phyloP scores from a whole-genome alignment of 805 yeast species.

The Kodamaea fukazawae region DNA sequence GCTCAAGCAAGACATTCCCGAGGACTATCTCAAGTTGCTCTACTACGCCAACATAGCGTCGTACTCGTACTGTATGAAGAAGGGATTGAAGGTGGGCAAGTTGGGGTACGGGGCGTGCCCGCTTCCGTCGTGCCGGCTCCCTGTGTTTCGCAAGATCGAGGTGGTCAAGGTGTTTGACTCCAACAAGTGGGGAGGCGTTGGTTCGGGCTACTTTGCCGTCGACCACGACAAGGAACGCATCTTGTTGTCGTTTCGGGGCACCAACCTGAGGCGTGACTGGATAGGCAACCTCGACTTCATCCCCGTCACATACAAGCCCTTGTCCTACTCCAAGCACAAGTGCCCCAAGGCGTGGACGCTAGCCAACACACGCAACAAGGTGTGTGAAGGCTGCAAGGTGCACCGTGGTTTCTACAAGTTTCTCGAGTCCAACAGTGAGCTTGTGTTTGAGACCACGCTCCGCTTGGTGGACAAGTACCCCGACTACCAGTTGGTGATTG shows the following conservation, averaged over 20 bases:
- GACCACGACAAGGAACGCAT: slow-evolving; percentile 46
- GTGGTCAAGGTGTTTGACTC: slow-evolving; percentile 42
- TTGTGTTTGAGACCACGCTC: slow-evolving; percentile 23
- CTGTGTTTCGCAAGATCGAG: slow-evolving; percentile 24
- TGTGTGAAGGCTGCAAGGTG: slow-evolving; percentile 52
- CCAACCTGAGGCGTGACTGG: slow-evolving; percentile 62
- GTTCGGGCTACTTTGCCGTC: slow-evolving; percentile 54
- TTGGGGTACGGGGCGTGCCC: slow-evolving; percentile 3
- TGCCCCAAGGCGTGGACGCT: neutral
- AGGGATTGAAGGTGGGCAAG: slow-evolving; percentile 20
- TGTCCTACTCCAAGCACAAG: slow-evolving; percentile 18
- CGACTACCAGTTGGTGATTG: slow-evolving; percentile 48
- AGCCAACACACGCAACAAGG: neutral
- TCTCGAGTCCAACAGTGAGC: slow-evolving; percentile 38
- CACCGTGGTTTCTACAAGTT: slow-evolving; percentile 64
- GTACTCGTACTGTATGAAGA: slow-evolving; percentile 36
- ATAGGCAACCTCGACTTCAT: slow-evolving; percentile 50
- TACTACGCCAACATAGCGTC: slow-evolving; percentile 36
- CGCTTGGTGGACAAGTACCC: slow-evolving; percentile 36
- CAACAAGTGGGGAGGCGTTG: slow-evolving; percentile 42
- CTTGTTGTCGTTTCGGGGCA: slow-evolving; percentile 60
- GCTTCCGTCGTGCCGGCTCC: slow-evolving; percentile 20
- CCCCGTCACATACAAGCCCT: slow-evolving; percentile 49
- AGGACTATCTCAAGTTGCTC: slow-evolving; percentile 23
- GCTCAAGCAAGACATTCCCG: slow-evolving; percentile 2